Conservation (phyloP, 129 eudicot genomes). For the Ambrosia artemisiifolia region DNA sequence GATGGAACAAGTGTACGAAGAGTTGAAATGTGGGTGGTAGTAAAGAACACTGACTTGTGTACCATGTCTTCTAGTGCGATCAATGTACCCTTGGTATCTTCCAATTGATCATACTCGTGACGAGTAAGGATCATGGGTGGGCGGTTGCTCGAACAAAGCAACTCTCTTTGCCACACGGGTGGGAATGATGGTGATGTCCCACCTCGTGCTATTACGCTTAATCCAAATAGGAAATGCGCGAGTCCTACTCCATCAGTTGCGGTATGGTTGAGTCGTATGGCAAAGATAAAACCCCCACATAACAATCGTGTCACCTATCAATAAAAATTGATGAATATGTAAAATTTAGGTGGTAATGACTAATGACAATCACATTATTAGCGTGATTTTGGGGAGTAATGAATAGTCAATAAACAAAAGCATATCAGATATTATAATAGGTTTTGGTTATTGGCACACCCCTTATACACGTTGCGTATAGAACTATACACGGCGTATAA, state of each 20-base stretch:
- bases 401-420: too few species aligned
- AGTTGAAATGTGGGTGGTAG: conserved; percentile 29
- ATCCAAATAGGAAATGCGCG: conserved; percentile 41
- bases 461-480: too few species aligned
- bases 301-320: conserved; percentile 33
- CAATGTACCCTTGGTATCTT: conserved; percentile 30
- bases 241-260: conserved; percentile 55
- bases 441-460: too few species aligned
- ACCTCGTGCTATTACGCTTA: conserved; percentile 58
- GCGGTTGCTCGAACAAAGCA: conserved; percentile 47
- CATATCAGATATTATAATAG: too few species aligned
- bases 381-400: too few species aligned
- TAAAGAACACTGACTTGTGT: conserved; percentile 24
- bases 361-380: too few species aligned
- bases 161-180: conserved; percentile 61
- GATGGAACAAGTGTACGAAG: background rate
- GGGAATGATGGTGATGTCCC: conserved; percentile 32
- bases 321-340: background rate
- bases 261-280: conserved; percentile 57
- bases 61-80: conserved; percentile 31
- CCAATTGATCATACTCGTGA: conserved; percentile 32
- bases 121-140: conserved; percentile 40
- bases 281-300: conserved; percentile 68
- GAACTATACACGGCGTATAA: too few species aligned
- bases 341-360: too few species aligned